Evolutionary conservation across 768 basidiomycete species (phyloP), one percentile per base, ranked within the genome.

Genomic region (Epithele typhae): DNA sequence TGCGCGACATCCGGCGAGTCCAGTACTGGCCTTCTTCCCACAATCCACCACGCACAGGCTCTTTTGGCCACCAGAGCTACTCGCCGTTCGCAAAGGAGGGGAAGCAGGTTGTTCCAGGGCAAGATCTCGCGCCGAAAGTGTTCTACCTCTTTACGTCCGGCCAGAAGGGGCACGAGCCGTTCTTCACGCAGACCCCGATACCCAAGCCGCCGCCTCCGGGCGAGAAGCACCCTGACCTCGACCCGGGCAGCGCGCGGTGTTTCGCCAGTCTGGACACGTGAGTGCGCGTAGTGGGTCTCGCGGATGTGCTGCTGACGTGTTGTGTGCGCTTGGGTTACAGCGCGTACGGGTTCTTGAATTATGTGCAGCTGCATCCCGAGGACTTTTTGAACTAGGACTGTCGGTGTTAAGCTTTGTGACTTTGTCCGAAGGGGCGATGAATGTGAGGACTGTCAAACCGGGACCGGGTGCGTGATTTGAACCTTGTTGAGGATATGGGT

Each of bases 71-170:
- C 30, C 9, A 8, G 30, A 17, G 3, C 21, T 34, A 22, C 41
- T 18, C 17, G 41, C 41, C n/a, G 34, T 27, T 3, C 37, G n/a
- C 14, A 23, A 11, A 10, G 38, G 15, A 24, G 9, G n/a, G 10
- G 12, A 40, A 6, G n/a, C 24, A 10, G 24, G 36, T 33, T 6
- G 19, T 61, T 12, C 45, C 24, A 12, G 43, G 51, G 32, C 62
- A 63, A 37, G 61, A 64, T 5, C 46, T 46, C 9, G 51, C 67
- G n/a, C 70, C 73, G 2, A 61, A 63, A 5, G 62, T 75, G 30
- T 59, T 69, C 46, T 76, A 75, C 40, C 59, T 75, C 23, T 68
- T 73, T 43, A 75, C 75, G 0, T 69, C 73, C 0, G 46, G 52
- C 17, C 55, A 59, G 27, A 52, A 67, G 15, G 54, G 52, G 2